Evolutionary conservation across 169 alveolate species (phyloP), one percentile per base, ranked within the genome.

Genomic region (Cryptosporidium ryanae): DNA sequence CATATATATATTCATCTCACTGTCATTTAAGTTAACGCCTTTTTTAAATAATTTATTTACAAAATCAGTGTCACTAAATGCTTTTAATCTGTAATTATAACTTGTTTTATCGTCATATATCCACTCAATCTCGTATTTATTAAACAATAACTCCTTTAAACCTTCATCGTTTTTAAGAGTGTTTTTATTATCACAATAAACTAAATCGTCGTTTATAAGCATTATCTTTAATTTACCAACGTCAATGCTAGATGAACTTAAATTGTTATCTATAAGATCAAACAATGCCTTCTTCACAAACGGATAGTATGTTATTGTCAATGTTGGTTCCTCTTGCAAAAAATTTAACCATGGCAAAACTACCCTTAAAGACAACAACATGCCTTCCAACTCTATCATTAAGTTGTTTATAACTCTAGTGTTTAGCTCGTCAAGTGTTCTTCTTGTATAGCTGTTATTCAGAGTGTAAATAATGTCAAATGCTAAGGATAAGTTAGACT

Each of bases 291-390:
- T 10, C 46, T 15, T 25, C 12, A 61, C 44, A 21, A 61, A 18
- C 7, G 66, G 66, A 25, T 63, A 70, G 44, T 43, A 31, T 32
- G 87, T 76, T 5, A 55, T 17, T 43, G 76, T 55, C 7, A 76
- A 67, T n/a, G 59, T 25, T 10, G 87, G 87, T 12, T 32, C 61
- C 12, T 76, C 71, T 1, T 76, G 76, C 49, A 55, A 76, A 59
- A 57, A 76, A 59, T 76, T 61, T 25, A 76, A 43, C 87, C 87
- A 76, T 3, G 87, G 87, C 59, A 76, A 25, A 10, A 76, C 29
- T 10, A 76, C n/a, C 38, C 50, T 76, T 59, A 76, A 43, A 43
- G 87, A 59, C 18, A 76, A 48, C 46, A 76, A 46, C 52, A 76
- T 34, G 5, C 65, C 71, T 59, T 76, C 87, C 13, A 76, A 52